These are phyloP conservation scores for Moesziomyces antarcticus DNA, from an alignment of 1,284 basidiomycete species.

Conservation along the genomic window DNA sequence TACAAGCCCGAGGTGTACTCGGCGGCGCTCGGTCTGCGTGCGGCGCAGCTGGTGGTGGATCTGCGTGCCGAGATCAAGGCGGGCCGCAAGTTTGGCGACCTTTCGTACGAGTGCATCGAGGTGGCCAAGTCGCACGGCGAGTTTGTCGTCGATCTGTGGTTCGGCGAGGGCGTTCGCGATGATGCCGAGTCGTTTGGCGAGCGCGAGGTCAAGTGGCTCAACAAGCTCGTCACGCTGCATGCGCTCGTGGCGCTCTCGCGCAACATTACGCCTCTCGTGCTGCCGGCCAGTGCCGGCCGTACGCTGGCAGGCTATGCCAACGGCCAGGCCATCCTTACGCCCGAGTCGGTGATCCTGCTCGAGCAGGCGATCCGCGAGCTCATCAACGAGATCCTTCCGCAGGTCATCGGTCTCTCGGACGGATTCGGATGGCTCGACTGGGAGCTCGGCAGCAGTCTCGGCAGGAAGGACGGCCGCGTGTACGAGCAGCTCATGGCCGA, in stretches of 20 bases:
- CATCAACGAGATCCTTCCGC: slow-evolving; percentile 74
- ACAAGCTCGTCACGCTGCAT: slow-evolving; percentile 55
- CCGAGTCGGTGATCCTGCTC: slow-evolving; percentile 72
- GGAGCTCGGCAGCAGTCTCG: slow-evolving; percentile 75
- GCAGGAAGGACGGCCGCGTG: slow-evolving; percentile 76
- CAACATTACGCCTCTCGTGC: slow-evolving; percentile 70
- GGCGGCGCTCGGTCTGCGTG: slow-evolving; percentile 55
- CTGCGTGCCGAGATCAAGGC: slow-evolving; percentile 53
- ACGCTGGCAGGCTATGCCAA: slow-evolving; percentile 75
- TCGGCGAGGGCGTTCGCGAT: slow-evolving; percentile 53
- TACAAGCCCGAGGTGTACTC: slow-evolving; percentile 45
- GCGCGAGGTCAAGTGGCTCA: slow-evolving; percentile 42
- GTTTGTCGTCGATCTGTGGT: slow-evolving; percentile 61
- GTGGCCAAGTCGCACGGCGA: slow-evolving; percentile 60
- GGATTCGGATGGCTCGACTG: slow-evolving; percentile 82
- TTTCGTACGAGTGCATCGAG: slow-evolving; percentile 60
- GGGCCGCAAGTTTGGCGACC: slow-evolving; percentile 52
- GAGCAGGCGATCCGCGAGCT: slow-evolving; percentile 73
- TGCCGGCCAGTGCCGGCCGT: slow-evolving; percentile 73
- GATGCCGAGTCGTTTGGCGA: slow-evolving; percentile 43
- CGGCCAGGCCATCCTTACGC: slow-evolving; percentile 68
- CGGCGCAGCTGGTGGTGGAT: slow-evolving; percentile 55
- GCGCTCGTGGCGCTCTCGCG: slow-evolving; percentile 51
- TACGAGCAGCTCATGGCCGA: slow-evolving; percentile 78
- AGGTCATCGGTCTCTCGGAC: slow-evolving; percentile 78